Evolutionary conservation across 2,329 filamentous ascomycete genomes (phyloP).

Genomic region (Apiospora sp.): DNA sequence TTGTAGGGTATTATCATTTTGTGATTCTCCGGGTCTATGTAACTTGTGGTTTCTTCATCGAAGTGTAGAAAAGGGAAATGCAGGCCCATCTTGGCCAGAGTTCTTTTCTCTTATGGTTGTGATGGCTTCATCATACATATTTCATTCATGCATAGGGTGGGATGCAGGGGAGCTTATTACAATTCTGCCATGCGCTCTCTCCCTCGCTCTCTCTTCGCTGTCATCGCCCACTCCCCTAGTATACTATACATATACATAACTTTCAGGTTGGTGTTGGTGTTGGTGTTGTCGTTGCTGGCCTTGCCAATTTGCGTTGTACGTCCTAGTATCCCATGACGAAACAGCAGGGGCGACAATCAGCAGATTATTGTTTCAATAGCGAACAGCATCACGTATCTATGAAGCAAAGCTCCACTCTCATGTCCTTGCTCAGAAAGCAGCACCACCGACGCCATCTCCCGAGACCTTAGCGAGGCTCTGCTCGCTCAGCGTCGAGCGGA

Average conservation of each 20-base stretch:
- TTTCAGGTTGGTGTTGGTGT: neutral
- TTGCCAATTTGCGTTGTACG: neutral
- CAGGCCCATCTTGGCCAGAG: neutral
- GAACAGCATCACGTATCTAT: neutral
- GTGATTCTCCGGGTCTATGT: neutral
- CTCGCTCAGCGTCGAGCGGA: slow-evolving; percentile 64
- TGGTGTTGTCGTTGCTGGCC: neutral
- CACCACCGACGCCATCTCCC: slow-evolving; percentile 62
- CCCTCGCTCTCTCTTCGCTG: neutral
- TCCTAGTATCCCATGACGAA: neutral
- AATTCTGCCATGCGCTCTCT: neutral
- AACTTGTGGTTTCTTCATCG: neutral
- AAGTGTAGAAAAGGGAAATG: neutral
- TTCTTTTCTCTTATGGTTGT: neutral
- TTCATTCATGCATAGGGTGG: neutral
- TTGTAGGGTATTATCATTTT: neutral
- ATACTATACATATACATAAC: neutral
- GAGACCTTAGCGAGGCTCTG: slow-evolving; percentile 64
- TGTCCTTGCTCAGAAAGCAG: slow-evolving; percentile 54
- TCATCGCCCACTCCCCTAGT: neutral
- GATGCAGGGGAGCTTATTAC: neutral
- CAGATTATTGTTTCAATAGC: neutral
- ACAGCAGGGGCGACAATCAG: neutral
- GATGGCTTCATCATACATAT: slow-evolving; percentile 10
- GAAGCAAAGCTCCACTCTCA: neutral